These are phyloP conservation scores for Nicotiana tomentosiformis DNA, from an alignment of 257 asterid species.

Conservation along the genomic window DNA sequence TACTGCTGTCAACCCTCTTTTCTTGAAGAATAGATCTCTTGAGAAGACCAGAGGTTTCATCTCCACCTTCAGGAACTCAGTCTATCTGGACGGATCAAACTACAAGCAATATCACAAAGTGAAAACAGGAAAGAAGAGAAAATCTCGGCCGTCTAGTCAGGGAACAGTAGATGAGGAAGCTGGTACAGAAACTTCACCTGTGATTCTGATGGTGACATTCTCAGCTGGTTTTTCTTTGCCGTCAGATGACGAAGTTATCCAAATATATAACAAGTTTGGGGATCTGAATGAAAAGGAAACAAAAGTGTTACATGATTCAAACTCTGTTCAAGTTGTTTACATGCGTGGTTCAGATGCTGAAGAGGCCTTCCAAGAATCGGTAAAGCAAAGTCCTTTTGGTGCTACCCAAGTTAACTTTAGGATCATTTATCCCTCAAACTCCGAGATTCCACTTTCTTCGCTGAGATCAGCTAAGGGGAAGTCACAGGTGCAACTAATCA, in stretches of 20 bases:
- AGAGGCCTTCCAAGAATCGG: conserved; percentile 42
- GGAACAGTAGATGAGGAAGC: conserved; percentile 9
- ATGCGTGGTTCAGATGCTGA: conserved; percentile 37
- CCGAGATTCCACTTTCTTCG: conserved; percentile 16
- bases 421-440: conserved; percentile 24
- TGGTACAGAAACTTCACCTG: conserved; percentile 16
- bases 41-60: conserved; percentile 37
- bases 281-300: conserved; percentile 41
- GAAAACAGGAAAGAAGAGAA: conserved; percentile 26
- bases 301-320: conserved; percentile 23
- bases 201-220: conserved; percentile 39
- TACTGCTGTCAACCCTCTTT: conserved; percentile 39
- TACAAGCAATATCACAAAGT: conserved; percentile 17
- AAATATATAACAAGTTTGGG: conserved; percentile 44
- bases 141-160: conserved; percentile 21
- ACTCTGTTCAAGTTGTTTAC: conserved; percentile 34
- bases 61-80: conserved; percentile 48
- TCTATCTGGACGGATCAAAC: conserved; percentile 28
- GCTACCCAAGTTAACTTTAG: conserved; percentile 23
- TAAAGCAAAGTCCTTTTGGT: conserved; percentile 40
- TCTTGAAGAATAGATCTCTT: conserved; percentile 31
- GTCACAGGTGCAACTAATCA: conserved; percentile 17
- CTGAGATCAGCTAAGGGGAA: conserved; percentile 20
- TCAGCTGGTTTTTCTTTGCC: conserved; percentile 45
- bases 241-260: conserved; percentile 43